A percentile compares a stretch with the other conserved stretches of the same genome.
These are phyloP conservation scores for Posidonia australis DNA, from an alignment of 106 monocot genomes.

Conservation along the genomic window DNA sequence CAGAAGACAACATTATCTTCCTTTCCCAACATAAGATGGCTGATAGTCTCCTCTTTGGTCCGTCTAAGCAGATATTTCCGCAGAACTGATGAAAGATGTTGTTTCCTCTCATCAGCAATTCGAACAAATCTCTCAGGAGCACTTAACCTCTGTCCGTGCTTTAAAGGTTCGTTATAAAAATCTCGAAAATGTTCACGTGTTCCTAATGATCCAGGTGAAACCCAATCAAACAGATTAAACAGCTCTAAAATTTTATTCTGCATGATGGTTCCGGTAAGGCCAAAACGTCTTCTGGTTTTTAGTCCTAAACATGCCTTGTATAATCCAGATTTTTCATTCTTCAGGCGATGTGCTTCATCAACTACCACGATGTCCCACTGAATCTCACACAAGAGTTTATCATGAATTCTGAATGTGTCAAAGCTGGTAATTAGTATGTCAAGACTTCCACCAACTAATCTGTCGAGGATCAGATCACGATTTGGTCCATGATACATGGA, in stretches of 20 bases:
- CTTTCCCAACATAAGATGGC: slow-evolving; percentile 96
- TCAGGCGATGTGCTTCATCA: slow-evolving; percentile 89
- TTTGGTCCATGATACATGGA: slow-evolving; percentile 89
- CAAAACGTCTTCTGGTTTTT: slow-evolving; percentile 69
- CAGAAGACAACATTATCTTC: slow-evolving; percentile 97
- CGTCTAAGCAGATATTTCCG: slow-evolving; percentile 71
- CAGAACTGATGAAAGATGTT: slow-evolving; percentile 67
- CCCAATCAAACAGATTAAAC: slow-evolving; percentile 96
- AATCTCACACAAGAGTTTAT: slow-evolving; percentile 43
- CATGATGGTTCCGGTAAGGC: slow-evolving; percentile 94
- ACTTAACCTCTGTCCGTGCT: slow-evolving; percentile 82
- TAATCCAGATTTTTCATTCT: slow-evolving; percentile 88
- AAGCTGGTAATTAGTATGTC: slow-evolving; percentile 90
- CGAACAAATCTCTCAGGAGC: slow-evolving; percentile 77
- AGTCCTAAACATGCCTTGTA: slow-evolving; percentile 73
- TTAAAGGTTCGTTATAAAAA: slow-evolving; percentile 91
- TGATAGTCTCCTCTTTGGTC: slow-evolving; percentile 96
- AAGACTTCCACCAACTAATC: slow-evolving; percentile 30
- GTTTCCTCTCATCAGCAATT: slow-evolving; percentile 70
- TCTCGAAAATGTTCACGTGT: slow-evolving; percentile 83
- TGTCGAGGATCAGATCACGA: slow-evolving; percentile 78
- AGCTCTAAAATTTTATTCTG: slow-evolving; percentile 92
- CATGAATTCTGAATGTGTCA: slow-evolving; percentile 87
- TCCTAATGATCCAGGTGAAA: slow-evolving; percentile 80
- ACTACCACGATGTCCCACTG: slow-evolving; percentile 74